Conservation (phyloP, 2,329 filamentous ascomycete genomes). For the Corinectria fuckeliana region DNA sequence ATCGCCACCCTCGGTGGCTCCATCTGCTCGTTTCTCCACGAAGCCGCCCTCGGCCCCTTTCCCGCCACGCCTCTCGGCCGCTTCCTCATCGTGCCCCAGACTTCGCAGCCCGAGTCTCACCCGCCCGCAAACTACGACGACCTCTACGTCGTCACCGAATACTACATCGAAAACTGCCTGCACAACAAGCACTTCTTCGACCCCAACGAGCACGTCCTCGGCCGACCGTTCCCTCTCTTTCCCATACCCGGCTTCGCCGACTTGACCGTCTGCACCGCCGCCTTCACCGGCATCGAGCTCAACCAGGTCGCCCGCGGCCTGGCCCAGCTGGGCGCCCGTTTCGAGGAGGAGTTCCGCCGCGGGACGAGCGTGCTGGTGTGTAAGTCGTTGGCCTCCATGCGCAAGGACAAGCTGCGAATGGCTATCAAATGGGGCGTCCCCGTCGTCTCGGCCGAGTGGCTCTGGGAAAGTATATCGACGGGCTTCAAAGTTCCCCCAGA, state of each 20-base stretch:
- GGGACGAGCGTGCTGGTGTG: slow-evolving; percentile 81
- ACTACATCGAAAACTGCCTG: slow-evolving; percentile 91
- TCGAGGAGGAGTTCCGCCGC: slow-evolving; percentile 77
- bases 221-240: slow-evolving; percentile 75
- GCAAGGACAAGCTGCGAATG: slow-evolving; percentile 79
- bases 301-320: slow-evolving; percentile 83
- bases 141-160: slow-evolving; percentile 75
- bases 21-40: slow-evolving; percentile 51
- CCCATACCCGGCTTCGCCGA: slow-evolving; percentile 72
- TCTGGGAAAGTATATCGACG: slow-evolving; percentile 78
- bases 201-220: slow-evolving; percentile 74
- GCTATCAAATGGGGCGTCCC: slow-evolving; percentile 79
- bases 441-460: slow-evolving; percentile 81
- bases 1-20: slow-evolving; percentile 56
- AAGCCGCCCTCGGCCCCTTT: slow-evolving; percentile 43
- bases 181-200: slow-evolving; percentile 75
- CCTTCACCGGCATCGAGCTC: slow-evolving; percentile 83
- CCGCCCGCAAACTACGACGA: slow-evolving; percentile 46
- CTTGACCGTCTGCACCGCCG: slow-evolving; percentile 80
- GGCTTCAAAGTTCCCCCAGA: slow-evolving; percentile 56
- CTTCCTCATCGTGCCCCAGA: slow-evolving; percentile 63
- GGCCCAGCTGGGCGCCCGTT: slow-evolving; percentile 77
- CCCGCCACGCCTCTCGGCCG: slow-evolving; percentile 45
- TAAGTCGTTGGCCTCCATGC: slow-evolving; percentile 61
- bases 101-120: slow-evolving; percentile 53